Conservation (phyloP, 257 asterid genomes). For the Nicotiana knightiana region DNA sequence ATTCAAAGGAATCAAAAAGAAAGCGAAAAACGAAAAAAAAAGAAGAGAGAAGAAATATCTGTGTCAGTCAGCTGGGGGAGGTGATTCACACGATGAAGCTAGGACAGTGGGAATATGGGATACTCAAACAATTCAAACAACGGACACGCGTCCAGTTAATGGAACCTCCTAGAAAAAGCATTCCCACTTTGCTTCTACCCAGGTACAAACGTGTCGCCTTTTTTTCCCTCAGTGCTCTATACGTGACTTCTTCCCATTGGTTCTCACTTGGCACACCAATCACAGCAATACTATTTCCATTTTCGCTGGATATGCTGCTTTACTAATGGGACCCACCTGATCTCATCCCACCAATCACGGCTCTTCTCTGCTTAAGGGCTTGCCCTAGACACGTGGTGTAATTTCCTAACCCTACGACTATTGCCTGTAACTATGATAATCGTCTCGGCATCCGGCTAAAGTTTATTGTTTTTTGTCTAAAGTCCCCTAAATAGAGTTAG, state of each 20-base stretch:
- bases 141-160: slow-evolving; percentile 25
- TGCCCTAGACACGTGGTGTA: slow-evolving; percentile 35
- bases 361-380: slow-evolving; percentile 13
- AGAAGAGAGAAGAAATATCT: not conserved
- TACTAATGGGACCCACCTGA: slow-evolving; percentile 35
- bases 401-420: not conserved
- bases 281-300: not conserved
- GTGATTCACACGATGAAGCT: not conserved
- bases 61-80: not conserved
- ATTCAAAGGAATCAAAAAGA: no score
- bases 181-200: slow-evolving; percentile 29
- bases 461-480: not conserved
- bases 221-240: slow-evolving; percentile 17
- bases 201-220: slow-evolving; percentile 29
- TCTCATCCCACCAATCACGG: slow-evolving; percentile 33
- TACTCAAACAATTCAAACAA: not conserved
- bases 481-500: not conserved
- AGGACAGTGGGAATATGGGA: not conserved
- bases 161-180: slow-evolving; percentile 26
- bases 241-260: slow-evolving; percentile 30
- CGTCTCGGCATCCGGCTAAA: not conserved
- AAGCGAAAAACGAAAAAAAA: not conserved
- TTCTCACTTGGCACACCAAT: slow-evolving; percentile 14
- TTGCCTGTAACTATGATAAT: not conserved
- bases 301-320: slow-evolving; percentile 38